Conservation (phyloP, 2,329 filamentous ascomycete species). For the Alternaria viburni region DNA sequence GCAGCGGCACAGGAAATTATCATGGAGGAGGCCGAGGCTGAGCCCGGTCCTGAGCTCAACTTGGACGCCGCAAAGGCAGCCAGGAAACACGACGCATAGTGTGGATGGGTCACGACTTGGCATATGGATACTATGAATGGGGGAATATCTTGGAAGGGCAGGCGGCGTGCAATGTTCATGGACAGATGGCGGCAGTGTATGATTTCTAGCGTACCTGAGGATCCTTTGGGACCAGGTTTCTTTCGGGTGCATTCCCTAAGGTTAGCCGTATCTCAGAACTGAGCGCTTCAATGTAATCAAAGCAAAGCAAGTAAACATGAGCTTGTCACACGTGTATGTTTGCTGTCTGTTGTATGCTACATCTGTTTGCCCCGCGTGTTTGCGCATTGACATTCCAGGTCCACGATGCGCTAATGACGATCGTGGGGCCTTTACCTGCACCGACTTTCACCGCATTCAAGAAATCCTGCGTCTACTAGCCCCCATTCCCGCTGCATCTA, state of each 20-base stretch:
- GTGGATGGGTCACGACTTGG: background rate
- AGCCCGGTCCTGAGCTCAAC: conserved; percentile 56
- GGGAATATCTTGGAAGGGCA: background rate
- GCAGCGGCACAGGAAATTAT: conserved; percentile 50
- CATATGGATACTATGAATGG: background rate
- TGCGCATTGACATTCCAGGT: conserved; percentile 13
- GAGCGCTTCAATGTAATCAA: background rate
- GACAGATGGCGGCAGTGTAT: conserved; percentile 18
- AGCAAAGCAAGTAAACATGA: background rate
- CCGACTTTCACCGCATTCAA: conserved; percentile 11
- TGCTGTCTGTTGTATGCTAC: background rate
- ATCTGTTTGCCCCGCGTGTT: conserved; percentile 14
- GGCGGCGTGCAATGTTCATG: conserved; percentile 11
- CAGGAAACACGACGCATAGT: conserved; percentile 42
- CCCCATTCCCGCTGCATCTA: conserved; percentile 10
- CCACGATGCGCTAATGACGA: conserved; percentile 16
- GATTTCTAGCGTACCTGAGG: conserved; percentile 11
- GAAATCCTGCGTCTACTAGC: conserved; percentile 12
- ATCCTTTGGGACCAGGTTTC: background rate
- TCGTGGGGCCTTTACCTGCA: conserved; percentile 17
- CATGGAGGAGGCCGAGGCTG: conserved; percentile 50
- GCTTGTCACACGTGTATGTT: background rate
- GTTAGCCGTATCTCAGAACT: conserved; percentile 4
- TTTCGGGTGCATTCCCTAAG: conserved; percentile 4
- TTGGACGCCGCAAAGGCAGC: conserved; percentile 53